Evolutionary conservation across 371 early-diverging fungal genomes (phyloP), one percentile per base, ranked within the genome.

Genomic region (Nematocida sp.): DNA sequence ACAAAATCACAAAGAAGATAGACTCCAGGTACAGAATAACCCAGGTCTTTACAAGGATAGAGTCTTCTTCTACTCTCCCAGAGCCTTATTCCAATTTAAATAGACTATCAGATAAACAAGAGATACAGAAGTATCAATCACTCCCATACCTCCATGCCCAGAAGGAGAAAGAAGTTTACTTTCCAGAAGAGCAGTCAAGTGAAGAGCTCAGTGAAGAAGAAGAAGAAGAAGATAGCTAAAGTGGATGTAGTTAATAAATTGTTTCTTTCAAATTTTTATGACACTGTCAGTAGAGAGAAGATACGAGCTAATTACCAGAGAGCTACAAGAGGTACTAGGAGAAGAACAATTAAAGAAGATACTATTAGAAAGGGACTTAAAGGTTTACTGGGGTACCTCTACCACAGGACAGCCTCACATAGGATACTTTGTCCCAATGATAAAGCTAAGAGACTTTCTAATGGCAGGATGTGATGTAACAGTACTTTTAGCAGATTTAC

Each of bases 301-400:
- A 83, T 85, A 88, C 81, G 81, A 85, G 48, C 85, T 98, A 53
- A 96, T 96, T 78, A 89, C 89, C 38, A 88, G 94, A 77, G 93
- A 92, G 83, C 87, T 98, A 54, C 92, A 95, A 82, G 99, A 98
- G 81, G 87, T 90, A 21, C 86, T 96, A n/a, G 95, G 94, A 63
- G 87, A 82, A 19, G 93, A 91, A 37, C 88, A 91, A 78, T 86
- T 98, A 49, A 87, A 88, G 77, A 85, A 88, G 75, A 86, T 92
- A 54, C 86, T 96, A 21, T 83, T 82, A 1, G 90, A 92, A 81
- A 87, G 96, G 60, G 90, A 93, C 82, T 82, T 95, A 40, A 90
- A 88, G 75, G 83, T 98, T 78, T 98, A 98, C 87, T 98, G 96
- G 96, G 99, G 99, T 51, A 95, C 96, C 31, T 96, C 99, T 21